phyloP scores from a whole-genome alignment of 148 eudicot species.

The Fagopyrum tataricum region DNA sequence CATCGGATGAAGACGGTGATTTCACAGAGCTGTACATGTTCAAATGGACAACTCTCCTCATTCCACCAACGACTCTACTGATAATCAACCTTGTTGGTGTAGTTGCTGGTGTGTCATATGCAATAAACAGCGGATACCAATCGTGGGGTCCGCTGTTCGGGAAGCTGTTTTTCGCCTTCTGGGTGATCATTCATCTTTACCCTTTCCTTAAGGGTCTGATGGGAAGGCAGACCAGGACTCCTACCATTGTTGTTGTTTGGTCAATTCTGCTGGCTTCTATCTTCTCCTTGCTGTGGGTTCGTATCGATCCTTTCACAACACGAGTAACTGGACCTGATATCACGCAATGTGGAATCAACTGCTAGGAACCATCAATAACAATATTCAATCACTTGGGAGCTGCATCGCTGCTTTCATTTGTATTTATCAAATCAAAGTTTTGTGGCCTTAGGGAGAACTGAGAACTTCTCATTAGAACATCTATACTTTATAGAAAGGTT shows the following conservation, averaged over 20 bases:
- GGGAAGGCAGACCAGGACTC: conserved; percentile 47
- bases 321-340: conserved; percentile 31
- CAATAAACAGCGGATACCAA: conserved; percentile 49
- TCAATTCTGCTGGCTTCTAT: conserved; percentile 55
- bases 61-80: conserved; percentile 52
- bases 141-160: conserved; percentile 61
- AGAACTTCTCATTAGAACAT: too few relatives aligned
- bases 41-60: conserved; percentile 51
- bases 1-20: conserved; percentile 50
- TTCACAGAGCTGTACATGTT: conserved; percentile 49
- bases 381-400: background rate
- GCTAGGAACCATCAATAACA: conserved; percentile 18
- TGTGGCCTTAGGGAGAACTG: too few relatives aligned
- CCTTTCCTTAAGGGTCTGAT: conserved; percentile 62
- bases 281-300: conserved; percentile 55
- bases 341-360: conserved; percentile 41
- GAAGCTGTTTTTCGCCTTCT: conserved; percentile 49
- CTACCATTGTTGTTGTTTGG: conserved; percentile 55
- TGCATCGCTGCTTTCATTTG: too few relatives aligned
- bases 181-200: conserved; percentile 60
- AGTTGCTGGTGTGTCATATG: conserved; percentile 43
- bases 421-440: too few relatives aligned
- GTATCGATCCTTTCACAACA: conserved; percentile 46
- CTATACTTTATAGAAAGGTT: too few relatives aligned
- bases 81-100: conserved; percentile 41